These are phyloP conservation scores for Fragilaria radians DNA, from an alignment of 108 stramenopile genomes.

Conservation along the genomic window DNA sequence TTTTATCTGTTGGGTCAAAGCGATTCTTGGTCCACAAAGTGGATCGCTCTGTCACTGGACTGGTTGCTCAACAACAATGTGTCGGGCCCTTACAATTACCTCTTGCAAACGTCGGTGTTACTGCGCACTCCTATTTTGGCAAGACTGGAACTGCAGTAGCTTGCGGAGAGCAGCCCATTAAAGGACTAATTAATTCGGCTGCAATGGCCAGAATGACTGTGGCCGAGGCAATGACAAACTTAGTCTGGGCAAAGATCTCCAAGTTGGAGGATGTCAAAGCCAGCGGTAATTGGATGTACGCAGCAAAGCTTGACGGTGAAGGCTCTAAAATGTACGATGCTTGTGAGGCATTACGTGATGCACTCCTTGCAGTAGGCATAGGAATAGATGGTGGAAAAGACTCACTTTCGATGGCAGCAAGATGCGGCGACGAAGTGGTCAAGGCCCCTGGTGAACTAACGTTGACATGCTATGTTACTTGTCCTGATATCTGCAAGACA, in stretches of 20 bases:
- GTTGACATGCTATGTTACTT: slow-evolving; percentile 93
- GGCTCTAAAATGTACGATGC: slow-evolving; percentile 97
- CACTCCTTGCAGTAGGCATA: slow-evolving; percentile 81
- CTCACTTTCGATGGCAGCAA: slow-evolving; percentile 98
- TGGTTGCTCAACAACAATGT: slow-evolving; percentile 99
- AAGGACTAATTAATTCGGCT: slow-evolving; percentile 87
- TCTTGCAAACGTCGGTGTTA: slow-evolving; percentile 91
- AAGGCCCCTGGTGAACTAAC: slow-evolving; percentile 97
- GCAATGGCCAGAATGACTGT: slow-evolving; percentile 97
- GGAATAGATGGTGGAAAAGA: slow-evolving; percentile 99
- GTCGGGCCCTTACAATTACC: slow-evolving; percentile 98
- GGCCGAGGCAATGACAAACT: slow-evolving; percentile 97
- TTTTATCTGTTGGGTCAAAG: slow-evolving; percentile 95
- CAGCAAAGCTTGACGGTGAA: slow-evolving; percentile 97
- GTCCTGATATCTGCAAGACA: slow-evolving; percentile 89
- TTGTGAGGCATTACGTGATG: slow-evolving; percentile 90
- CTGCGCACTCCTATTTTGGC: slow-evolving; percentile 92
- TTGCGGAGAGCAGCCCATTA: slow-evolving; percentile 98
- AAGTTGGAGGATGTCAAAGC: slow-evolving; percentile 92
- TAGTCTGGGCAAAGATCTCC: slow-evolving; percentile 95
- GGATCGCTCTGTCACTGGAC: slow-evolving; percentile 97
- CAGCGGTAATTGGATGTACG: slow-evolving; percentile 99
- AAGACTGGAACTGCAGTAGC: slow-evolving; percentile 94
- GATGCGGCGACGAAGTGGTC: slow-evolving; percentile 90
- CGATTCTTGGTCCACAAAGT: slow-evolving; percentile 99